These are phyloP conservation scores for Aspergillus brunneoviolaceus DNA, from an alignment of 2,329 filamentous ascomycete species.

Conservation along the genomic window DNA sequence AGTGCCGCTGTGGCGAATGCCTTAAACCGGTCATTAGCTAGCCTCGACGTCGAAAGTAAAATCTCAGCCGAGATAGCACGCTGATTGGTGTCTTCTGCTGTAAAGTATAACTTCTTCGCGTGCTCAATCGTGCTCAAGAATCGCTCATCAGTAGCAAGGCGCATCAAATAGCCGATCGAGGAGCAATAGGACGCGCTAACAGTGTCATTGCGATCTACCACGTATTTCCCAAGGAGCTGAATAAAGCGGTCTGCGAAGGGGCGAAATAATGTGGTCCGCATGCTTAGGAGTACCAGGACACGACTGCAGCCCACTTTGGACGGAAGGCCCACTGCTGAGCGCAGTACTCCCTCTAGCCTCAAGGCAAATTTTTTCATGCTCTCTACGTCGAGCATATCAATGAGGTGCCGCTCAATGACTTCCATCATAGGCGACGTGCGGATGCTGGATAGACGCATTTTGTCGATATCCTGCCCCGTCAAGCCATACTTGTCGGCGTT, in stretches of 20 bases:
- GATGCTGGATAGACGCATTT: slow-evolving; percentile 76
- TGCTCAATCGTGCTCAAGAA: slow-evolving; percentile 56
- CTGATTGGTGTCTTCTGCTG: slow-evolving; percentile 72
- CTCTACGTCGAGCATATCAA: slow-evolving; percentile 76
- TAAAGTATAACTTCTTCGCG: slow-evolving; percentile 72
- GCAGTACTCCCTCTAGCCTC: slow-evolving; percentile 74
- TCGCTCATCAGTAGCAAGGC: slow-evolving; percentile 59
- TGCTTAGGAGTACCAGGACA: slow-evolving; percentile 80
- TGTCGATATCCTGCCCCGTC: slow-evolving; percentile 86
- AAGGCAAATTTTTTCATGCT: slow-evolving; percentile 75
- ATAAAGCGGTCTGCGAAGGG: slow-evolving; percentile 75
- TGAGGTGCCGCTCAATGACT: slow-evolving; percentile 76
- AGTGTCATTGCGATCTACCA: slow-evolving; percentile 89
- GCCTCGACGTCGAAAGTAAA: slow-evolving; percentile 77
- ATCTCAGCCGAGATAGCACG: slow-evolving; percentile 79
- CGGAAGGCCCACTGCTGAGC: slow-evolving; percentile 82
- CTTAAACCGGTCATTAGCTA: slow-evolving; percentile 85
- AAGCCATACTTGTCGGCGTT: slow-evolving; percentile 81
- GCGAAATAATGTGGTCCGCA: slow-evolving; percentile 70
- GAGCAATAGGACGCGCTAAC: slow-evolving; percentile 86
- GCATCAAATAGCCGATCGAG: slow-evolving; percentile 80
- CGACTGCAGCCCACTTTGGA: slow-evolving; percentile 90
- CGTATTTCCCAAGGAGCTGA: slow-evolving; percentile 73
- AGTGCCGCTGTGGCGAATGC: slow-evolving; percentile 71
- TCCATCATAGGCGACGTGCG: slow-evolving; percentile 87